Percentiles rank a stretch among this genome's conserved stretches.
These are phyloP conservation scores for Paramecium caudatum DNA, from an alignment of 73 alveolate genomes.

Conservation along the genomic window DNA sequence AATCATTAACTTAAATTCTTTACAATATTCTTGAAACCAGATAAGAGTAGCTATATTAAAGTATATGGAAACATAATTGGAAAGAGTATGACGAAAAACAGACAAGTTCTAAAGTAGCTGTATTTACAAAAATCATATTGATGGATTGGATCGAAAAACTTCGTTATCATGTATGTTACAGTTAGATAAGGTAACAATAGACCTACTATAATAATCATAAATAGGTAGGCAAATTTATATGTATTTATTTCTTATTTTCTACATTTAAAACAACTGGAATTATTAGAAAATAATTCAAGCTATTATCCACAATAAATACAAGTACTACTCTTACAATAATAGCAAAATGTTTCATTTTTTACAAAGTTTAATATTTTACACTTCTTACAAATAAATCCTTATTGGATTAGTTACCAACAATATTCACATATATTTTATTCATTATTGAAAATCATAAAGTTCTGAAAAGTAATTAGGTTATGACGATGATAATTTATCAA, in stretches of 20 bases:
- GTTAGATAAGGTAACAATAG: background rate
- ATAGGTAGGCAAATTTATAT: background rate
- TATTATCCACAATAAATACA: background rate
- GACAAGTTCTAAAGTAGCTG: background rate
- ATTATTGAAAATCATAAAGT: background rate
- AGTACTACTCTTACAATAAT: background rate
- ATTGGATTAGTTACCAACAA: background rate
- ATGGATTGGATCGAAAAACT: slow-evolving; percentile 1
- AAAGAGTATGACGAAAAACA: background rate
- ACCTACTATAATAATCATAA: background rate
- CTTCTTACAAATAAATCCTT: background rate
- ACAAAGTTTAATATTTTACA: background rate
- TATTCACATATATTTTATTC: background rate
- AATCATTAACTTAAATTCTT: background rate
- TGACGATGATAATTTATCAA: background rate
- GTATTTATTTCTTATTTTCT: background rate
- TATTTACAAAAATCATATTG: background rate
- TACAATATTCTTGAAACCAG: background rate
- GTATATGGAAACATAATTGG: slow-evolving; percentile 33
- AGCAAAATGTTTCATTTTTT: background rate
- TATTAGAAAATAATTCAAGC: background rate
- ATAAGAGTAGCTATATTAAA: background rate
- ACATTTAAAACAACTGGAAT: background rate
- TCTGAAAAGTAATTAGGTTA: background rate
- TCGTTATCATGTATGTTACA: background rate